These are phyloP conservation scores for Diutina rugosa DNA, from an alignment of 1,139 yeast species.

Conservation along the genomic window DNA sequence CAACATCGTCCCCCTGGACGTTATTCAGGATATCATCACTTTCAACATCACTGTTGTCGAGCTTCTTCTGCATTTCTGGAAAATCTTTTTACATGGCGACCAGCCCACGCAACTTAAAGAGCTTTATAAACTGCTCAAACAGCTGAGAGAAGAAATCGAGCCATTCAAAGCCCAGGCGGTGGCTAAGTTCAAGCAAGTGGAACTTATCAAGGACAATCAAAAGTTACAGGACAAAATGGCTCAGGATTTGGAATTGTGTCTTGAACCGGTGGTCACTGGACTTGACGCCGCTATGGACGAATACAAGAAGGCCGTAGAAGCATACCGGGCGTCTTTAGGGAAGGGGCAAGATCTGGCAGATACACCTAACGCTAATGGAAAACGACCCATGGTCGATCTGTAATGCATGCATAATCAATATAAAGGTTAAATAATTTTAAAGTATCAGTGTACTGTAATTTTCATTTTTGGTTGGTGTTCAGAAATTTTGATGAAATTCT, in stretches of 20 bases:
- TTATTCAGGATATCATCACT: conserved; percentile 22
- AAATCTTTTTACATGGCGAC: conserved; percentile 20
- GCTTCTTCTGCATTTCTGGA: conserved; percentile 34
- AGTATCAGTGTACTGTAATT: too few relatives aligned
- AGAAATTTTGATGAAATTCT: too few relatives aligned
- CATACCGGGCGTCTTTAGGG: neutral
- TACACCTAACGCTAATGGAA: neutral
- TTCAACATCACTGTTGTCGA: conserved; percentile 29
- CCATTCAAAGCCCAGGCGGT: conserved; percentile 12
- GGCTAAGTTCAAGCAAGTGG: conserved; percentile 3
- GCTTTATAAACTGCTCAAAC: conserved; percentile 21
- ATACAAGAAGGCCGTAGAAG: neutral
- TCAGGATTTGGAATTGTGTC: conserved; percentile 20
- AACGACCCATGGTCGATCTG: neutral
- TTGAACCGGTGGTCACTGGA: conserved; percentile 5
- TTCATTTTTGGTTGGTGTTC: too few relatives aligned
- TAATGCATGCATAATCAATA: neutral
- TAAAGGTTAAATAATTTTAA: neutral
- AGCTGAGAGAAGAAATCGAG: conserved; percentile 15
- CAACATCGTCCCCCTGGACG: conserved; percentile 15
- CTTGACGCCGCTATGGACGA: conserved; percentile 8
- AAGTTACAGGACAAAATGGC: conserved; percentile 21
- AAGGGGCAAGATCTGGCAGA: neutral
- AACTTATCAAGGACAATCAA: conserved; percentile 12
- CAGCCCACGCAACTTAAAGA: conserved; percentile 28